Evolutionary conservation across 2,329 filamentous ascomycete species (phyloP).

Genomic region (Colletotrichum lentis): DNA sequence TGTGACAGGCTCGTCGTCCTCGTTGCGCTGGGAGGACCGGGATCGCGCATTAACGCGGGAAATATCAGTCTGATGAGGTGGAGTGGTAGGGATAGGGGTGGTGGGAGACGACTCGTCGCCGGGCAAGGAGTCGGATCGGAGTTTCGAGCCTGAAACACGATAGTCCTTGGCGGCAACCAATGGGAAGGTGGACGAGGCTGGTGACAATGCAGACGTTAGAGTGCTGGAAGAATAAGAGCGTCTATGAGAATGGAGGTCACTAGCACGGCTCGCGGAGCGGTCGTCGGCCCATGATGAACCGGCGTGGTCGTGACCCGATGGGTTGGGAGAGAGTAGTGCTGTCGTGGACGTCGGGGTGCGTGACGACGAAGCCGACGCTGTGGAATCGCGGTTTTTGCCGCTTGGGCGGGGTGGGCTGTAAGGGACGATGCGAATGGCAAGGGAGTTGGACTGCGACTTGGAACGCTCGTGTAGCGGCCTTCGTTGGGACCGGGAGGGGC

Average conservation of each 20-base stretch:
- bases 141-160: conserved; percentile 58
- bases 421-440: conserved; percentile 58
- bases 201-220: conserved; percentile 26
- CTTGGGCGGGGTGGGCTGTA: conserved; percentile 56
- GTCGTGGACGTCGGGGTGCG: conserved; percentile 31
- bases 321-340: conserved; percentile 27
- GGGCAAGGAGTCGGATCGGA: conserved; percentile 47
- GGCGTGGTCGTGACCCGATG: conserved; percentile 17
- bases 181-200: conserved; percentile 42
- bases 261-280: conserved; percentile 24
- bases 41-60: conserved; percentile 50
- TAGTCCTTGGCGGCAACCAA: conserved; percentile 50
- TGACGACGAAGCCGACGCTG: conserved; percentile 37
- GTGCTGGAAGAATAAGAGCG: conserved; percentile 43
- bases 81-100: conserved; percentile 49
- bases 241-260: conserved; percentile 26
- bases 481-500: conserved; percentile 43
- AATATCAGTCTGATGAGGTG: conserved; percentile 52
- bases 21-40: conserved; percentile 36
- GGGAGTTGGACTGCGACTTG: conserved; percentile 52
- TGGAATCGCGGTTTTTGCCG: conserved; percentile 32
- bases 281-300: conserved; percentile 24
- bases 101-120: conserved; percentile 47
- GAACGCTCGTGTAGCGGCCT: conserved; percentile 52
- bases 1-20: conserved; percentile 39